These are phyloP conservation scores for Alternaria hordeiaustralica DNA, from an alignment of 2,329 filamentous ascomycete genomes.

Conservation along the genomic window DNA sequence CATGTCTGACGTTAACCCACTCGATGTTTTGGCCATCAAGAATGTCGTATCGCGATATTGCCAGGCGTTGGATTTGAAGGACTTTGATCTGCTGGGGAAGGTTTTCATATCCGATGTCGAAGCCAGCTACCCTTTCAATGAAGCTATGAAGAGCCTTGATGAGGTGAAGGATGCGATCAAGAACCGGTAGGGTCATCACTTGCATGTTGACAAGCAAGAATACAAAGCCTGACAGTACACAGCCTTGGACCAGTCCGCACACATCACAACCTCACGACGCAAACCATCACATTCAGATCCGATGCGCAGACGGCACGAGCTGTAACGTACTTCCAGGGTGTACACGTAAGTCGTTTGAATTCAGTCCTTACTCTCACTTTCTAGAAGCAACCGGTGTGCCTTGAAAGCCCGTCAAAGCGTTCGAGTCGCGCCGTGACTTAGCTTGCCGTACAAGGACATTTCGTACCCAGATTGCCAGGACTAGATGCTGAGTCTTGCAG, in stretches of 20 bases:
- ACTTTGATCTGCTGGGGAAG: slow-evolving; percentile 46
- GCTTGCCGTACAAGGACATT: not conserved
- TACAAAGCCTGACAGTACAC: not conserved
- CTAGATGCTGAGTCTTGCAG: not conserved
- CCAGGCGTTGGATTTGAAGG: slow-evolving; percentile 53
- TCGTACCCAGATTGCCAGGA: not conserved
- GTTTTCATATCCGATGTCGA: slow-evolving; percentile 52
- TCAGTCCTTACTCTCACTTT: not conserved
- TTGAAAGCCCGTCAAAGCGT: not conserved
- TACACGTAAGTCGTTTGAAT: slow-evolving; percentile 30
- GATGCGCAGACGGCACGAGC: slow-evolving; percentile 42
- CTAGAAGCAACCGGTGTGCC: not conserved
- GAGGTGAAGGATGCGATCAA: slow-evolving; percentile 43
- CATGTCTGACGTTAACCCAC: slow-evolving; percentile 29
- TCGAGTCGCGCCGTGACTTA: not conserved
- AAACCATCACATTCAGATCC: slow-evolving; percentile 44
- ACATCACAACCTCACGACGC: slow-evolving; percentile 54
- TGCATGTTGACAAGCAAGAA: not conserved
- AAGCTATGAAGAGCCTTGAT: slow-evolving; percentile 42
- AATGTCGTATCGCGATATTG: slow-evolving; percentile 54
- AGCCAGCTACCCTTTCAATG: slow-evolving; percentile 50
- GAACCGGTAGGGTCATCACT: slow-evolving; percentile 34
- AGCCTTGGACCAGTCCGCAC: slow-evolving; percentile 51
- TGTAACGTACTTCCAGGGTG: slow-evolving; percentile 52
- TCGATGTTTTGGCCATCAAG: slow-evolving; percentile 48